Evolutionary conservation across 225 moss, liverwort and hornwort species (phyloP).

Genomic region (Lunularia cruciata): DNA sequence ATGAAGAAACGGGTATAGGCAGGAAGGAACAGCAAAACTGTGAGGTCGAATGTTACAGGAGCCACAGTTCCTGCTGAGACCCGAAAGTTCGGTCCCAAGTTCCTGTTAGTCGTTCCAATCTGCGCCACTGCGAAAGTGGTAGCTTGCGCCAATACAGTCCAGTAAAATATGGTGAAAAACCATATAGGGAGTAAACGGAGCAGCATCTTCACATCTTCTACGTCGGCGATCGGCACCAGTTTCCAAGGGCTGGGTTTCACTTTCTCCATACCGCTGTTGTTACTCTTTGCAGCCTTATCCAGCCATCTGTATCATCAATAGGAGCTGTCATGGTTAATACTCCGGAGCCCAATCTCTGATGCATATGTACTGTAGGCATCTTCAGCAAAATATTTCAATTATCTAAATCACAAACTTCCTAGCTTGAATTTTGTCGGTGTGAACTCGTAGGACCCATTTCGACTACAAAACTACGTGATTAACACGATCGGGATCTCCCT

Average conservation of each 20-base stretch:
- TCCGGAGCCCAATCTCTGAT: too few relatives aligned
- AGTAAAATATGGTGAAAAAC: slow-evolving; percentile 34
- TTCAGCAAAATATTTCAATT: background rate
- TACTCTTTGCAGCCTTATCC: slow-evolving; percentile 19
- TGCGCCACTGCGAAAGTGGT: slow-evolving; percentile 23
- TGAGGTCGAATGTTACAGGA: slow-evolving; percentile 8
- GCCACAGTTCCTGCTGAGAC: slow-evolving; percentile 23
- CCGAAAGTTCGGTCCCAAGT: slow-evolving; percentile 27
- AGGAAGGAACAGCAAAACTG: slow-evolving; percentile 13
- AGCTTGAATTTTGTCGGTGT: background rate
- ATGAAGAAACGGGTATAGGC: slow-evolving; percentile 24
- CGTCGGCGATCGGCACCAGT: slow-evolving; percentile 22
- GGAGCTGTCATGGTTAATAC: too few relatives aligned
- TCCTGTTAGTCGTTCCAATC: slow-evolving; percentile 21
- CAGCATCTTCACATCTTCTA: slow-evolving; percentile 64
- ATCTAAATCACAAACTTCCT: background rate
- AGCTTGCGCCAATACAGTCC: slow-evolving; percentile 20
- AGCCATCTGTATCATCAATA: background rate
- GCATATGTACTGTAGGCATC: too few relatives aligned
- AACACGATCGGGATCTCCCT: too few relatives aligned
- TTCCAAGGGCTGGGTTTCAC: background rate
- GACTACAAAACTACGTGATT: too few relatives aligned
- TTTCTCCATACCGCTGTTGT: background rate
- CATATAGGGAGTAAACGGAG: slow-evolving; percentile 48
- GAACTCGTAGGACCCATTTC: too few relatives aligned